phyloP scores from a whole-genome alignment of 108 stramenopile genomes.

The Fragilaria crotonensis region DNA sequence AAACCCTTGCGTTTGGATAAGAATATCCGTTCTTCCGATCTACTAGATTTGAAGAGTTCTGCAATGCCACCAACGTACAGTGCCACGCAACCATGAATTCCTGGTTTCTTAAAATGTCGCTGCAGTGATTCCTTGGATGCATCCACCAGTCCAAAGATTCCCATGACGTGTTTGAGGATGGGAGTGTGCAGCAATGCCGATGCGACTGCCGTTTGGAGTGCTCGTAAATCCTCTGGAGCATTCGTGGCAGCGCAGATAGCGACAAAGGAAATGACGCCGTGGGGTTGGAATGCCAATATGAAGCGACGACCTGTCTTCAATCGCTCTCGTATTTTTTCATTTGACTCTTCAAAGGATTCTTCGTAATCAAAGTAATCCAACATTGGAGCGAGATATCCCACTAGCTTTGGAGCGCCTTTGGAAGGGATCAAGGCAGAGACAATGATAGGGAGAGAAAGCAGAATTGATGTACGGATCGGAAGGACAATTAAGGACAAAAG shows the following conservation, averaged over 20 bases:
- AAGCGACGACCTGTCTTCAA: conserved; percentile 18
- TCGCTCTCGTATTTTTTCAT: conserved; percentile 9
- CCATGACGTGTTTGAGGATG: conserved; percentile 53
- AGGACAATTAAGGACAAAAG: conserved; percentile 12
- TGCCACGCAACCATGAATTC: conserved; percentile 27
- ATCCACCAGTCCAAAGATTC: conserved; percentile 52
- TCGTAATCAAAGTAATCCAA: conserved; percentile 47
- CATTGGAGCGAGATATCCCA: conserved; percentile 19
- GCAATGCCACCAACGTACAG: conserved; percentile 14
- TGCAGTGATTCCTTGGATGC: conserved; percentile 21
- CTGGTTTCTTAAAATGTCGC: conserved; percentile 16
- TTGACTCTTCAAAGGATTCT: conserved; percentile 21
- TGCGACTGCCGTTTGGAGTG: conserved; percentile 38
- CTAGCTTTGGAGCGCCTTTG: conserved; percentile 3
- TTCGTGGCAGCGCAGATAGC: conserved; percentile 27
- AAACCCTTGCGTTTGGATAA: conserved; percentile 57
- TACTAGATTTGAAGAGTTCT: conserved; percentile 7
- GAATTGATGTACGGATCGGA: conserved; percentile 10
- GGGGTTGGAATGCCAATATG: conserved; percentile 35
- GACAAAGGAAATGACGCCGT: conserved; percentile 15
- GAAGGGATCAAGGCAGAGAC: conserved; percentile 16
- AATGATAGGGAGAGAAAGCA: conserved; percentile 22
- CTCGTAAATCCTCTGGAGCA: conserved; percentile 8
- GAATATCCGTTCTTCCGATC: conserved; percentile 15
- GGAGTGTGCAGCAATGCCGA: conserved; percentile 31